Percentiles rank a stretch among this genome's conserved stretches.
phyloP scores from a whole-genome alignment of 805 yeast species.

The Yarrowia yakushimensis region DNA sequence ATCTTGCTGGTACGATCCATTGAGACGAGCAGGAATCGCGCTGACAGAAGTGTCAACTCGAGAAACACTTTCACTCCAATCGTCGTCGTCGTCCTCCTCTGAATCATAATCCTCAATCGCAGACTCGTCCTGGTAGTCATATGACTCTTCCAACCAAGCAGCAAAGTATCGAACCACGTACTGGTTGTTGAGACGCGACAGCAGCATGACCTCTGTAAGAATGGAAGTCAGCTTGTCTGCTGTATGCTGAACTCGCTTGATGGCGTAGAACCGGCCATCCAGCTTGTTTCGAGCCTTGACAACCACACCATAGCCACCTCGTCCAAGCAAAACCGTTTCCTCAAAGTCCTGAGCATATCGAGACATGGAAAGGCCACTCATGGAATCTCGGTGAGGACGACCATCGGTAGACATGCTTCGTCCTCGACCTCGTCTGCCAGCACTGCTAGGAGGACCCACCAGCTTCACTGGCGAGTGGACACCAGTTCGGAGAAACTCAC shows the following conservation, averaged over 20 bases:
- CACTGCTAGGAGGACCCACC: neutral
- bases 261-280: slow-evolving; percentile 93
- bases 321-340: slow-evolving; percentile 84
- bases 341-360: slow-evolving; percentile 92
- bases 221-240: slow-evolving; percentile 76
- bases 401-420: slow-evolving; percentile 1
- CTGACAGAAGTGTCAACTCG: slow-evolving; percentile 13
- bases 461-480: slow-evolving; percentile 23
- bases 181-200: slow-evolving; percentile 90
- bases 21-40: slow-evolving; percentile 11
- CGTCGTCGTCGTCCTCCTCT: too few species aligned
- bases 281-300: slow-evolving; percentile 92
- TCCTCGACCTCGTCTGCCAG: neutral
- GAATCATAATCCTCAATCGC: slow-evolving; percentile 36
- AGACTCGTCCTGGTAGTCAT: slow-evolving; percentile 38
- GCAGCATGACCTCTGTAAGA: slow-evolving; percentile 83
- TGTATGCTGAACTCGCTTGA: slow-evolving; percentile 82
- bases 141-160: slow-evolving; percentile 90
- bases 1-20: neutral
- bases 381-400: slow-evolving; percentile 23
- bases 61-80: slow-evolving; percentile 23
- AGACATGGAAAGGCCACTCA: slow-evolving; percentile 37
- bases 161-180: slow-evolving; percentile 95
- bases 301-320: slow-evolving; percentile 97
- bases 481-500: slow-evolving; percentile 68